These are phyloP conservation scores for Carex arenaria DNA, from an alignment of 202 grass and related monocot genomes.

Conservation along the genomic window DNA sequence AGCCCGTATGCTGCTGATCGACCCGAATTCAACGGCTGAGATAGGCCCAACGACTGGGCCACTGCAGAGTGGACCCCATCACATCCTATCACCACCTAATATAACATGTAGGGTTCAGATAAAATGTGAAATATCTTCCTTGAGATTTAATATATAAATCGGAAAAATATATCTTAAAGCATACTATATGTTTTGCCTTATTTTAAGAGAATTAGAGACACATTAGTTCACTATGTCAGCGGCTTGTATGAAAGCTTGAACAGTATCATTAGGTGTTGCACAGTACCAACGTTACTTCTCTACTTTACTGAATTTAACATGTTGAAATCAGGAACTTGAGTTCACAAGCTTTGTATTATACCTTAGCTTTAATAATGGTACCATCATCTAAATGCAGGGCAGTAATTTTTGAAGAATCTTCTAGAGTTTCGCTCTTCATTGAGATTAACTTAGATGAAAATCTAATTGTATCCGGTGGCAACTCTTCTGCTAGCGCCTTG, in stretches of 20 bases:
- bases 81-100: slow-evolving; percentile 57
- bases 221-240: no score
- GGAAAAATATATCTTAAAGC: no score
- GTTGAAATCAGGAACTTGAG: neutral
- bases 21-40: slow-evolving; percentile 40
- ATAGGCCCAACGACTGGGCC: slow-evolving; percentile 56
- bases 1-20: slow-evolving; percentile 49
- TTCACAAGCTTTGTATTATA: neutral
- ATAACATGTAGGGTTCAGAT: no score
- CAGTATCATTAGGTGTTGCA: neutral
- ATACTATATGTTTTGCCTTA: no score
- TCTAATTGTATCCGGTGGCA: slow-evolving; percentile 51
- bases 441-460: slow-evolving; percentile 64
- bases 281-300: no score
- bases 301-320: no score
- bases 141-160: no score
- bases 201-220: no score
- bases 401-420: slow-evolving; percentile 22
- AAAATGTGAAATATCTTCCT: no score
- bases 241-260: neutral
- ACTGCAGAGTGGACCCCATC: slow-evolving; percentile 80
- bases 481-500: slow-evolving; percentile 55
- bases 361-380: slow-evolving; percentile 59
- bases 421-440: slow-evolving; percentile 29
- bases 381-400: slow-evolving; percentile 52